Conservation (phyloP, 495 filamentous ascomycete species). For the Penicillium bovifimosum region DNA sequence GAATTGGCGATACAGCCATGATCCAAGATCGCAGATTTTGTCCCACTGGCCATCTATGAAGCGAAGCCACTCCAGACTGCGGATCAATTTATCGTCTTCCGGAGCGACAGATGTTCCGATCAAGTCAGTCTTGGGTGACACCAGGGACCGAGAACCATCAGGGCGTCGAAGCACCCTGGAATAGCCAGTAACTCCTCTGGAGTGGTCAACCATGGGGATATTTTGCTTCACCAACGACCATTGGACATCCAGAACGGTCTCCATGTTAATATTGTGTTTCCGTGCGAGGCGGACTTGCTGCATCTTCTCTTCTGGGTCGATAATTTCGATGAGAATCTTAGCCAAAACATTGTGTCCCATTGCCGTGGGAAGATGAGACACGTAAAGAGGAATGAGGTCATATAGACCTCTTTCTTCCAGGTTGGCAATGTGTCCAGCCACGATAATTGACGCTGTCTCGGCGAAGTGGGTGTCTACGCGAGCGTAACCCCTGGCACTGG, state of each 20-base stretch:
- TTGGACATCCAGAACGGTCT: constrained; percentile 49
- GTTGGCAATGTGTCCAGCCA: constrained; percentile 70
- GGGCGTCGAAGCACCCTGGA: constrained; percentile 29
- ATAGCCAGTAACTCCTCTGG: constrained; percentile 25
- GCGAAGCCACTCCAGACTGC: constrained; percentile 79
- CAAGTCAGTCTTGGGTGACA: constrained; percentile 54
- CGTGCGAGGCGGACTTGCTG: constrained; percentile 49
- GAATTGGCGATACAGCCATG: constrained; percentile 60
- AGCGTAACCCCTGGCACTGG: constrained; percentile 33
- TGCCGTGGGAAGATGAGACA: constrained; percentile 59
- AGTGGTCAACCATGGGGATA: constrained; percentile 31
- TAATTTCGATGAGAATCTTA: constrained; percentile 56
- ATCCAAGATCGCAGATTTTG: constrained; percentile 62
- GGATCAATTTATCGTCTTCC: constrained; percentile 67
- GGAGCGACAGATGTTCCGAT: constrained; percentile 56
- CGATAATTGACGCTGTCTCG: constrained; percentile 42
- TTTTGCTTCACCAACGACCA: constrained; percentile 42
- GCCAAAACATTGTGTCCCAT: constrained; percentile 41
- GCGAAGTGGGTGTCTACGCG: constrained; percentile 29
- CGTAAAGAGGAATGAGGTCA: constrained; percentile 80
- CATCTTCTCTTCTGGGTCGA: constrained; percentile 48
- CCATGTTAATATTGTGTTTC: constrained; percentile 47
- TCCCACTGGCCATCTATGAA: constrained; percentile 64
- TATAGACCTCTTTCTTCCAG: constrained; percentile 63
- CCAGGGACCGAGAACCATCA: constrained; percentile 29